A percentile compares a stretch with the other conserved stretches of the same genome.
phyloP scores from a whole-genome alignment of 495 filamentous ascomycete species.

The Amniculicola lignicola region DNA sequence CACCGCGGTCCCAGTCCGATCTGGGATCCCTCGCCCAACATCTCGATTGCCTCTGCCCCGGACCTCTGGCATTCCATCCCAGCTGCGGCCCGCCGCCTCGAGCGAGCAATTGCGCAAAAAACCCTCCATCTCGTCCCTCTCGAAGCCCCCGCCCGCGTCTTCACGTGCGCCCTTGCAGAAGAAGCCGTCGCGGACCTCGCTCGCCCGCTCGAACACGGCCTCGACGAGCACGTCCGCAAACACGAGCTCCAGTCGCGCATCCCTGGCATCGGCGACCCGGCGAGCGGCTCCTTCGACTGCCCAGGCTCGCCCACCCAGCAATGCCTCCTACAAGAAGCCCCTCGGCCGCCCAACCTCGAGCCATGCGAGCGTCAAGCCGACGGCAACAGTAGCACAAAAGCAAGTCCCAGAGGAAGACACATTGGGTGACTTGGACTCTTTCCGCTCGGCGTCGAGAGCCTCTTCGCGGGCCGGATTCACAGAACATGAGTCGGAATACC shows the following conservation, averaged over 20 bases:
- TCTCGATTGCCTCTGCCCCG: slow-evolving; percentile 38
- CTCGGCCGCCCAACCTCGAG: slow-evolving; percentile 32
- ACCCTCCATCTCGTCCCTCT: slow-evolving; percentile 21
- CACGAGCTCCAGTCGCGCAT: slow-evolving; percentile 6
- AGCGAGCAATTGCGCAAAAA: slow-evolving; percentile 29
- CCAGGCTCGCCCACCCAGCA: slow-evolving; percentile 9
- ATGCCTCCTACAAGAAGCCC: slow-evolving; percentile 31
- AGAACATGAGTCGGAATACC: slow-evolving; percentile 30
- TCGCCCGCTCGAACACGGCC: slow-evolving; percentile 11
- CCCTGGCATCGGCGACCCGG: slow-evolving; percentile 17
- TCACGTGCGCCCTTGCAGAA: slow-evolving; percentile 14
- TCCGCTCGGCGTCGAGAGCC: slow-evolving; percentile 32
- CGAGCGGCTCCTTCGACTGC: background rate
- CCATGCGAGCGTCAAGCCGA: slow-evolving; percentile 12
- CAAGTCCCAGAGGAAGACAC: slow-evolving; percentile 24
- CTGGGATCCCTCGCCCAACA: slow-evolving; percentile 37
- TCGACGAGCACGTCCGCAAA: slow-evolving; percentile 5
- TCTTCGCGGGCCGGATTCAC: slow-evolving; percentile 32
- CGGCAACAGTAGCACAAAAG: background rate
- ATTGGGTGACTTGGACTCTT: slow-evolving; percentile 31
- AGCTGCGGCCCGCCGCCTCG: slow-evolving; percentile 17
- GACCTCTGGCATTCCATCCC: slow-evolving; percentile 13
- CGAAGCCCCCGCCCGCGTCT: slow-evolving; percentile 2
- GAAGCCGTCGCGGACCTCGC: slow-evolving; percentile 24
- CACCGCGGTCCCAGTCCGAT: slow-evolving; percentile 26